Percentiles rank a stretch among this genome's conserved stretches.
Evolutionary conservation across 352 stramenopile genomes (phyloP).

Genomic region (Aphanomyces cochlioides): DNA sequence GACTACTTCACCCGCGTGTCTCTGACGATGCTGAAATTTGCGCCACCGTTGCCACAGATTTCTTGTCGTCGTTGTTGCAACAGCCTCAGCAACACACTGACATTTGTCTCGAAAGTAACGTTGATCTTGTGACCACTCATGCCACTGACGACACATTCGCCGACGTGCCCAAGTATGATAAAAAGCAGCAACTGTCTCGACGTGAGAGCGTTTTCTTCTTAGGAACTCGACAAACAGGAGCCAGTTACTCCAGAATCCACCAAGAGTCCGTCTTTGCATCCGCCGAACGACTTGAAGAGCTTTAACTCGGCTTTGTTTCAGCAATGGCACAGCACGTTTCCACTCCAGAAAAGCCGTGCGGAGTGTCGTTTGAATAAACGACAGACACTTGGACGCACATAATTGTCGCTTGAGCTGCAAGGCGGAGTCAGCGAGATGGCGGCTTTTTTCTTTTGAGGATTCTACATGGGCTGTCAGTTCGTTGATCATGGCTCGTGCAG

Average conservation of each 20-base stretch:
- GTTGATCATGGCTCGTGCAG: background rate
- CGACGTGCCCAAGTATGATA: background rate
- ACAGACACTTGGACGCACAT: constrained; percentile 11
- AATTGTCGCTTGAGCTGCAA: constrained; percentile 14
- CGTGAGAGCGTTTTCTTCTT: background rate
- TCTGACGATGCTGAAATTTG: background rate
- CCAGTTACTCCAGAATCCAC: background rate
- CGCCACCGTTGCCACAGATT: constrained; percentile 14
- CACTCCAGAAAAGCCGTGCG: constrained; percentile 9
- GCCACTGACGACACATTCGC: background rate
- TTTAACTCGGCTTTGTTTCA: background rate
- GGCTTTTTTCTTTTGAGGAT: background rate
- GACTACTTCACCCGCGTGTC: background rate
- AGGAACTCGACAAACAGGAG: background rate
- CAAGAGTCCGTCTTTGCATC: background rate
- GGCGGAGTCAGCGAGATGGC: background rate
- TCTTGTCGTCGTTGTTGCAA: background rate
- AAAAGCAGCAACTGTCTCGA: background rate
- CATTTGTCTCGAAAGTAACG: background rate
- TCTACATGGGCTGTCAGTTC: background rate
- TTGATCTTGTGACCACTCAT: background rate
- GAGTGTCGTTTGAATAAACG: background rate
- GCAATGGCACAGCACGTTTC: background rate
- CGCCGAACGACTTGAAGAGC: background rate
- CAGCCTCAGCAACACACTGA: background rate